These are phyloP conservation scores for Ophiostoma angusticollis DNA, from an alignment of 2,329 filamentous ascomycete species.

Conservation along the genomic window DNA sequence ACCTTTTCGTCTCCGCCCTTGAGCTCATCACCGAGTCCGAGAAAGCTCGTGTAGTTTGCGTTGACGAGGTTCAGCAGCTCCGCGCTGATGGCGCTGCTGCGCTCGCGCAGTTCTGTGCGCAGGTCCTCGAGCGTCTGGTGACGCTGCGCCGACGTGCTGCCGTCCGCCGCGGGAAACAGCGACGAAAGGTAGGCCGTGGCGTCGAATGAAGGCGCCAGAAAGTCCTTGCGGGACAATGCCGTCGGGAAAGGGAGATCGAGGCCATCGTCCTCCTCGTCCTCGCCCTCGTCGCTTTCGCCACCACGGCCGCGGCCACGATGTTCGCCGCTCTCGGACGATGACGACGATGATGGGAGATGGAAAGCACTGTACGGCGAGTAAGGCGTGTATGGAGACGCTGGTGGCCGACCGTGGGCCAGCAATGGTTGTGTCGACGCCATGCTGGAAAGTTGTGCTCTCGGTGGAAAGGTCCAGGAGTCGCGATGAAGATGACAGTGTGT, in stretches of 20 bases:
- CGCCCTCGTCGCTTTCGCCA: conserved; percentile 29
- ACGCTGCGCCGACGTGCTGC: conserved; percentile 49
- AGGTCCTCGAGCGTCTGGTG: conserved; percentile 96
- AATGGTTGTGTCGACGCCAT: conserved; percentile 6
- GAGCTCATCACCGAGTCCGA: conserved; percentile 69
- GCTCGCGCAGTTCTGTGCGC: conserved; percentile 68
- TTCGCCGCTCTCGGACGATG: conserved; percentile 21
- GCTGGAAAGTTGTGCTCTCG: no score
- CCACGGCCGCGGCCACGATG: conserved; percentile 37
- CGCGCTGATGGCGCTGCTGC: conserved; percentile 65
- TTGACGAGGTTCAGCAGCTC: conserved; percentile 94
- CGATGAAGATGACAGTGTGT: no score
- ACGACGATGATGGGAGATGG: conserved; percentile 28
- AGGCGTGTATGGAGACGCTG: conserved; percentile 18
- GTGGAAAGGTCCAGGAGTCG: no score
- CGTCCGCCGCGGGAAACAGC: conserved; percentile 19
- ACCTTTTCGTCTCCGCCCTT: conserved; percentile 83
- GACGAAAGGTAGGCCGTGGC: conserved; percentile 63
- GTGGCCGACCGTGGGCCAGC: conserved; percentile 3
- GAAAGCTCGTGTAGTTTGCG: conserved; percentile 82
- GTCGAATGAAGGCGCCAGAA: conserved; percentile 65
- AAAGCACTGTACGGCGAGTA: conserved; percentile 25
- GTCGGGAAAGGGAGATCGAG: conserved; percentile 75
- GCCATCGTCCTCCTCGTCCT: conserved; percentile 34
- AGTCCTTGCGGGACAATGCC: conserved; percentile 70